Evolutionary conservation across 805 yeast species (phyloP).

Genomic region (Cyberlindnera xylosilytica): DNA sequence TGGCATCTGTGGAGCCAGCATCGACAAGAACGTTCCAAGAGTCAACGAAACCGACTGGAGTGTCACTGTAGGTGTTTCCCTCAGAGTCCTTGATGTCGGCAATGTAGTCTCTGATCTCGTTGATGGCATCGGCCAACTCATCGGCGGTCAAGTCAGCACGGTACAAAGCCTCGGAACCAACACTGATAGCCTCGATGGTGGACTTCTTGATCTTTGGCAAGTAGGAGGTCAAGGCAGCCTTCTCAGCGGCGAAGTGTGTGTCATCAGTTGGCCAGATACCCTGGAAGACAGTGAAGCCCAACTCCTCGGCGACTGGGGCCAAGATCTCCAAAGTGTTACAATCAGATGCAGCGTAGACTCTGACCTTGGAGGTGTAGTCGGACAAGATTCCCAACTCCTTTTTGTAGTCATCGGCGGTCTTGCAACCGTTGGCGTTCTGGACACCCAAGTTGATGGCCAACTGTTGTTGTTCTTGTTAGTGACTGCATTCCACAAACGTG

Average conservation of each 20-base stretch:
- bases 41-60: constrained; percentile 90
- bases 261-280: constrained; percentile 96
- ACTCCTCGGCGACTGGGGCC: constrained; percentile 82
- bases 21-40: constrained; percentile 93
- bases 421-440: constrained; percentile 66
- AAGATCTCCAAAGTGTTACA: constrained; percentile 83
- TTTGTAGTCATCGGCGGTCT: constrained; percentile 65
- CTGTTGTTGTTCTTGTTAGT: constrained; percentile 21
- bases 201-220: constrained; percentile 70
- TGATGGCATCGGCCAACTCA: constrained; percentile 66
- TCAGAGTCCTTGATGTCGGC: constrained; percentile 66
- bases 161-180: constrained; percentile 95
- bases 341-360: constrained; percentile 90
- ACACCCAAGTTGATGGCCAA: constrained; percentile 89
- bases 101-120: constrained; percentile 57
- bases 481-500: not conserved
- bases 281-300: constrained; percentile 71
- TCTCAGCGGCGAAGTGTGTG: constrained; percentile 70
- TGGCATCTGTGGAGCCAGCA: constrained; percentile 65
- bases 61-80: constrained; percentile 70
- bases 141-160: constrained; percentile 80
- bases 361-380: constrained; percentile 60
- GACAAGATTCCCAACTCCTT: constrained; percentile 61
- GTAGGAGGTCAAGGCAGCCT: constrained; percentile 62
- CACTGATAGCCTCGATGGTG: constrained; percentile 73